Conservation (phyloP, 306 rosid species). For the Fragaria vesca region DNA sequence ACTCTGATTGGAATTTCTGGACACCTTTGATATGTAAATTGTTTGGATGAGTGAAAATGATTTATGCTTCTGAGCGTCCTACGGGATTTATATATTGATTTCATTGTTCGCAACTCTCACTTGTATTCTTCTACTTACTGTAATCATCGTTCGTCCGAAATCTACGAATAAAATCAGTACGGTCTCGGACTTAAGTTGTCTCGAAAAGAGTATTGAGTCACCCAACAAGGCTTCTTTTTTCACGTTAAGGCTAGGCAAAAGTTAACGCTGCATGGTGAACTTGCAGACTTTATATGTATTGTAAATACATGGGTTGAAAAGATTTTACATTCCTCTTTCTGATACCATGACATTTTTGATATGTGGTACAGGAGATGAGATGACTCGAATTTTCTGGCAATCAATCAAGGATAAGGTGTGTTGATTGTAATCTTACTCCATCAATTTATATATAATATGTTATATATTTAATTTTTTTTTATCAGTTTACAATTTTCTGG, state of each 20-base stretch:
- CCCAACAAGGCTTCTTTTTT: neutral
- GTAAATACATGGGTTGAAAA: neutral
- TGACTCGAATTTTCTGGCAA: slow-evolving; percentile 94
- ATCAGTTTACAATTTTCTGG: neutral
- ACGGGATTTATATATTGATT: neutral
- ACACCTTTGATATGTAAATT: neutral
- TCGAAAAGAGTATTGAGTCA: neutral
- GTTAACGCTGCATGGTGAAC: neutral
- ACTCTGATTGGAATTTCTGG: neutral
- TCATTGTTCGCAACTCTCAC: neutral
- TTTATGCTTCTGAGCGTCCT: too few species aligned
- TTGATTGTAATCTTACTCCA: neutral
- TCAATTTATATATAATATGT: too few species aligned
- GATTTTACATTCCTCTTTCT: neutral
- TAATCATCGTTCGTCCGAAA: neutral
- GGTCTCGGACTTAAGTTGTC: neutral
- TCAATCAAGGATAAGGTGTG: slow-evolving; percentile 91
- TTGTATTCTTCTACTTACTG: neutral
- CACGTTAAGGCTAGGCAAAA: too few species aligned
- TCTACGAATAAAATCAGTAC: neutral
- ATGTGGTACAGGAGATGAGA: slow-evolving; percentile 81
- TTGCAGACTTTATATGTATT: neutral
- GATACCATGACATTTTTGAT: neutral
- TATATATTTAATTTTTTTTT: too few species aligned
- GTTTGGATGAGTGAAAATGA: neutral